Base-by-base conservation (phyloP, 2,329 filamentous ascomycete genomes). In the Hypoxylon sp. region DNA sequence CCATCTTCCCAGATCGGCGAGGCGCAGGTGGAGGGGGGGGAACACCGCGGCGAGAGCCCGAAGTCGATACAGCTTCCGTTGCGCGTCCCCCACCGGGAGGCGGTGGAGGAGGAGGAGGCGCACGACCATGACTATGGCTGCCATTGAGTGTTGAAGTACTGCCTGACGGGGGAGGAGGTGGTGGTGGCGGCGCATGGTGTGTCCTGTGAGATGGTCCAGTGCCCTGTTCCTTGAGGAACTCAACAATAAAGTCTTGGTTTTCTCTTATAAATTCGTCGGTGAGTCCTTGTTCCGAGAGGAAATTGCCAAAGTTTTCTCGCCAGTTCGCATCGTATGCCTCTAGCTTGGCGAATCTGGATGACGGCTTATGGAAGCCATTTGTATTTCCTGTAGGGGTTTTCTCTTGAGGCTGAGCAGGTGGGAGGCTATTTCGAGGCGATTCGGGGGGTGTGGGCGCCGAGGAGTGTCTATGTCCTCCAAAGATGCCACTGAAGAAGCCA, bases 191-290 rank as follows among this genome's bases (percentile, higher is more conserved):
- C 41, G 62, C 51, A 6, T 64, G 42, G 7, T 41, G 6, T 7
- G 45, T 21, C 37, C 38, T 30, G 6, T 64, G 42, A 8, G 46
- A 5, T 7, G 45, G 26, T 34, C 38, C 35, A 25, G 40, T 23
- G 72, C 73, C 67, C 81, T 86, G 78, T 51, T 84, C 74, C 58
- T 78, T 79, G 53, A 87, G 71, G 62, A 86, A 87, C 27, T 84
- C 78, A 58, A 86, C 78, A 63, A 87, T 87, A 58, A 87, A 87
- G 61, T 86, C 83, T 63, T 87, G 84, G 63, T 87, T 86, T 26
- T 86, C 83, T 58, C 79, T 80, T 63, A 87, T 87, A 56, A 86
- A 83, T 59, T 87, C 83, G 61, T 87, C 83, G 5, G 80, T 85
- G 55, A 87, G 74, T 11, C 83, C 84, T 71, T 85, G 84, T 34